Evolutionary conservation across 1,284 basidiomycete genomes (phyloP).

Genomic region (Ceratobasidium theobromae): DNA sequence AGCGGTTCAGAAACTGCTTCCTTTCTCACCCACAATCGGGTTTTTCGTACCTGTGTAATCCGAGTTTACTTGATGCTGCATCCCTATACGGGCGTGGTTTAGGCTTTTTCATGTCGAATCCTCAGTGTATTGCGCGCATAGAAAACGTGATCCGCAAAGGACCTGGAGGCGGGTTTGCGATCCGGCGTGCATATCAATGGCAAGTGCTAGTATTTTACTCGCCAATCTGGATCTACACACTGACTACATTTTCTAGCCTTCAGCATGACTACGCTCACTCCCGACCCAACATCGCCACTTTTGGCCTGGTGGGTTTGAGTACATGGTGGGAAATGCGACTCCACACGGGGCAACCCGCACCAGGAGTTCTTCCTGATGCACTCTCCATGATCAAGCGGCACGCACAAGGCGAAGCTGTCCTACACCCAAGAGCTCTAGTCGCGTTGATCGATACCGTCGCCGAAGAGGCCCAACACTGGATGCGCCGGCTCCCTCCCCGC

Average conservation of each 20-base stretch:
- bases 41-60: constrained; percentile 15
- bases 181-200: constrained; percentile 23
- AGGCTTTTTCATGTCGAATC: constrained; percentile 15
- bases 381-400: constrained; percentile 10
- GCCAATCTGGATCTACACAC: background rate
- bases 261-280: constrained; percentile 6
- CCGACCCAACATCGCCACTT: constrained; percentile 14
- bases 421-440: constrained; percentile 10
- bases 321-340: constrained; percentile 19
- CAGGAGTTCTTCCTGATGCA: constrained; percentile 8
- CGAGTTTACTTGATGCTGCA: constrained; percentile 5
- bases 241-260: background rate
- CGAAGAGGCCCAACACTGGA: constrained; percentile 4
- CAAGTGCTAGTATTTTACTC: background rate
- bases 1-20: constrained; percentile 24
- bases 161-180: constrained; percentile 18
- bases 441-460: constrained; percentile 10
- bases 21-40: constrained; percentile 21
- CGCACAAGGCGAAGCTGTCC: background rate
- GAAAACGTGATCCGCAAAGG: background rate
- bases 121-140: background rate
- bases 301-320: constrained; percentile 5
- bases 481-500: background rate
- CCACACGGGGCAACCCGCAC: constrained; percentile 6
- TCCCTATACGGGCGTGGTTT: constrained; percentile 16